These are phyloP conservation scores for Candida wancherniae DNA, from an alignment of 805 yeast genomes.

Conservation along the genomic window DNA sequence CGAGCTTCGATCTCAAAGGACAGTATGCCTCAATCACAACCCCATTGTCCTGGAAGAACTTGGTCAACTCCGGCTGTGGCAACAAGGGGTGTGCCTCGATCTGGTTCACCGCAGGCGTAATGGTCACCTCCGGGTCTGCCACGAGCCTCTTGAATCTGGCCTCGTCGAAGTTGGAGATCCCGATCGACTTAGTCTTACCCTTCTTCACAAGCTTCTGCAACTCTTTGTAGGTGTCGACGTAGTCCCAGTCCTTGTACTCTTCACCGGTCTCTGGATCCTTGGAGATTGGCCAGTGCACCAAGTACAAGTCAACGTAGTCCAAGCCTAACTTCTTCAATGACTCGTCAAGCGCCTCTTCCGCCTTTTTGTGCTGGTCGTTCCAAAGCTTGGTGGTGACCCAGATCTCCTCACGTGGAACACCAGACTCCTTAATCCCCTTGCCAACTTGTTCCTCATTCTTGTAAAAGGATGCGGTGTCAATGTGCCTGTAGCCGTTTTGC, in stretches of 20 bases:
- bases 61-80: conserved; percentile 15
- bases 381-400: conserved; percentile 18
- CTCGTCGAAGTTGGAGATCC: conserved; percentile 17
- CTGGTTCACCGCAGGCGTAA: conserved; percentile 18
- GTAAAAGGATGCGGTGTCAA: conserved; percentile 72
- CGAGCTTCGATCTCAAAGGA: conserved; percentile 16
- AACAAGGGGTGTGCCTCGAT: conserved; percentile 19
- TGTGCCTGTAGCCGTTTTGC: conserved; percentile 66
- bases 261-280: conserved; percentile 9
- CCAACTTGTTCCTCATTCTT: conserved; percentile 68
- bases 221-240: conserved; percentile 30
- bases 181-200: conserved; percentile 16
- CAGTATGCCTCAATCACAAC: conserved; percentile 16
- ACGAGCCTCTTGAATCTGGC: conserved; percentile 12
- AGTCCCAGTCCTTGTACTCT: conserved; percentile 15
- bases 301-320: conserved; percentile 17
- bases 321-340: conserved; percentile 15
- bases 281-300: conserved; percentile 18
- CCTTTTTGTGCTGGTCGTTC: conserved; percentile 12
- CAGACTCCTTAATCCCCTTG: conserved; percentile 42
- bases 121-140: conserved; percentile 16
- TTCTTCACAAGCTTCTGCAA: conserved; percentile 27
- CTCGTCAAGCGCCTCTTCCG: conserved; percentile 11
- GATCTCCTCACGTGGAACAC: conserved; percentile 15
- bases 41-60: conserved; percentile 11